A percentile compares a stretch with the other conserved stretches of the same genome.
These are phyloP conservation scores for Austroboletus eburneus DNA, from an alignment of 768 basidiomycete species.

Conservation along the genomic window DNA sequence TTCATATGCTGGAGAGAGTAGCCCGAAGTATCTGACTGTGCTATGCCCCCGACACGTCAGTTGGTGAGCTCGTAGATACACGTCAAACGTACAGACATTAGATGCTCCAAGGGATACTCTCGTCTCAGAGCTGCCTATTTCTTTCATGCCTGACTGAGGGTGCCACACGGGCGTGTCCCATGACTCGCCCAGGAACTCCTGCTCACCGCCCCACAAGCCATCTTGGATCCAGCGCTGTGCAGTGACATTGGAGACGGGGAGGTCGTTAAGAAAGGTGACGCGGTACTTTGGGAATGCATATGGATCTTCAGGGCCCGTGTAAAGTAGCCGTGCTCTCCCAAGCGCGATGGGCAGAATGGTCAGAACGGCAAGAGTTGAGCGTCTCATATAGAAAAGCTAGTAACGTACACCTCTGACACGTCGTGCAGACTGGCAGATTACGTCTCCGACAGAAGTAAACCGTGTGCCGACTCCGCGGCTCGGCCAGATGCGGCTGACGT, in stretches of 20 bases:
- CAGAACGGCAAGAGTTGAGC: slow-evolving; percentile 12
- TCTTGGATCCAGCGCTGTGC: slow-evolving; percentile 70
- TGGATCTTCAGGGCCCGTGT: slow-evolving; percentile 75
- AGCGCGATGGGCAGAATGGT: slow-evolving; percentile 12
- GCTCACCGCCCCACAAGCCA: slow-evolving; percentile 71
- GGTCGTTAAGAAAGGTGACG: slow-evolving; percentile 72
- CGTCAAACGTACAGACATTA: slow-evolving; percentile 37
- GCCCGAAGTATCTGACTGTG: slow-evolving; percentile 27
- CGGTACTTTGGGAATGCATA: slow-evolving; percentile 80
- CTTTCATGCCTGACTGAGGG: slow-evolving; percentile 42
- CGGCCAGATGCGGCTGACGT: slow-evolving; percentile 1
- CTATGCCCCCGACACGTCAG: slow-evolving; percentile 15
- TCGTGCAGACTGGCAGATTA: slow-evolving; percentile 18
- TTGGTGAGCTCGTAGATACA: slow-evolving; percentile 8
- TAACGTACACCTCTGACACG: slow-evolving; percentile 9
- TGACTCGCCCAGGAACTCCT: slow-evolving; percentile 70
- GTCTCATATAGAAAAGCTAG: slow-evolving; percentile 14
- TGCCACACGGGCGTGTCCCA: slow-evolving; percentile 42
- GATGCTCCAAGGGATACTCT: slow-evolving; percentile 25
- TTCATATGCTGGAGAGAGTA: slow-evolving; percentile 71
- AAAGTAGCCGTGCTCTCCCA: slow-evolving; percentile 38
- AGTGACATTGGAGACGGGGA: slow-evolving; percentile 69
- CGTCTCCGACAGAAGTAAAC: slow-evolving; percentile 31
- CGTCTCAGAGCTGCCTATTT: slow-evolving; percentile 55
- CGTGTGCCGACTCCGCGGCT: slow-evolving; percentile 28